Conservation (phyloP, 2,329 filamentous ascomycete species). For the Colletotrichum viniferum region DNA sequence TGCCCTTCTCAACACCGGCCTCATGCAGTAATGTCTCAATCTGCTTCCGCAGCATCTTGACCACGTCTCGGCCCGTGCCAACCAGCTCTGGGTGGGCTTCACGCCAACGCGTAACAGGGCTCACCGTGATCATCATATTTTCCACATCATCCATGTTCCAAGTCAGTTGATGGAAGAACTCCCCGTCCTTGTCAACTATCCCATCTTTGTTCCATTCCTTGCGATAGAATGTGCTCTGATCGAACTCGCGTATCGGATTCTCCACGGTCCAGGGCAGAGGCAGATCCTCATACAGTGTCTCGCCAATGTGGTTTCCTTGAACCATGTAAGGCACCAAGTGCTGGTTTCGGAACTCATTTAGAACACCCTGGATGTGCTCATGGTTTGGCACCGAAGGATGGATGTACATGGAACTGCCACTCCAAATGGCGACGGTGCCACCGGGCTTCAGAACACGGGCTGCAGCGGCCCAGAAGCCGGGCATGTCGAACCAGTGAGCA, state of each 20-base stretch:
- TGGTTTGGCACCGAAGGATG: slow-evolving; percentile 41
- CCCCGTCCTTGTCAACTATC: slow-evolving; percentile 19
- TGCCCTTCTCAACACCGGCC: slow-evolving; percentile 37
- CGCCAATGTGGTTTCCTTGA: slow-evolving; percentile 46
- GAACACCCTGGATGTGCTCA: slow-evolving; percentile 41
- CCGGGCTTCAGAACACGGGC: slow-evolving; percentile 51
- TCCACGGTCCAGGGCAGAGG: slow-evolving; percentile 53
- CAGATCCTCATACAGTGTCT: slow-evolving; percentile 45
- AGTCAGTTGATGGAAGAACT: slow-evolving; percentile 29
- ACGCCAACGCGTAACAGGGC: slow-evolving; percentile 47
- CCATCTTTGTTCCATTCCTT: slow-evolving; percentile 45
- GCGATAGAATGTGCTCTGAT: slow-evolving; percentile 39
- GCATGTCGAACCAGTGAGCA: slow-evolving; percentile 64
- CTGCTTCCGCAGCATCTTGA: slow-evolving; percentile 31
- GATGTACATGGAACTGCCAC: slow-evolving; percentile 31
- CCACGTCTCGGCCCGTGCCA: slow-evolving; percentile 43
- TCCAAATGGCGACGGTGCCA: slow-evolving; percentile 61
- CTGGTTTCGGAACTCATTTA: slow-evolving; percentile 40
- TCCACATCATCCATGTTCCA: slow-evolving; percentile 39
- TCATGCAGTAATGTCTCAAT: slow-evolving; percentile 33
- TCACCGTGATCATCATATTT: slow-evolving; percentile 38
- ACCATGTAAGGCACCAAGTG: slow-evolving; percentile 41
- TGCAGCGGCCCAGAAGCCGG: slow-evolving; percentile 51
- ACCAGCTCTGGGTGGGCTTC: slow-evolving; percentile 44
- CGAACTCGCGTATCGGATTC: slow-evolving; percentile 38